Conservation (phyloP, 352 stramenopile genomes). For the Aphanomyces cochlioides region DNA sequence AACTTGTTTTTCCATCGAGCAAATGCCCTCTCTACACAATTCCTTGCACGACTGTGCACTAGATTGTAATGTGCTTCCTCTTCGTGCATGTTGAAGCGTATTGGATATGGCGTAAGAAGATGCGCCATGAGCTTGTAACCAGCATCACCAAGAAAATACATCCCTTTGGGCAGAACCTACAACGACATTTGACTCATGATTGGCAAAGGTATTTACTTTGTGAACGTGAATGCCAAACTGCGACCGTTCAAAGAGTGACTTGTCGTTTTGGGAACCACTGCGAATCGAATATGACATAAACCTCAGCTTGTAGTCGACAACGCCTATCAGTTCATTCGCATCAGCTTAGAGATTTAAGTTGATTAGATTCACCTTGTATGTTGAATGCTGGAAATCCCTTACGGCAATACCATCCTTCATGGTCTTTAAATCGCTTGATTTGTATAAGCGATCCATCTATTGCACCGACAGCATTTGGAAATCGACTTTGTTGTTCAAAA, state of each 20-base stretch:
- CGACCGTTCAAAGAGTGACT: not conserved
- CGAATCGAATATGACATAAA: constrained; percentile 2
- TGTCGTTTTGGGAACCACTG: not conserved
- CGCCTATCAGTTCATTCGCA: not conserved
- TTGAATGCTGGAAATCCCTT: constrained; percentile 3
- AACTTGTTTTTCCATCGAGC: constrained; percentile 1
- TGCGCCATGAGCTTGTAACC: not conserved
- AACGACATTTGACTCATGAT: not conserved
- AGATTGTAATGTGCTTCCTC: constrained; percentile 1
- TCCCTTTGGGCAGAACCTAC: not conserved
- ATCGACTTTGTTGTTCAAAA: not conserved
- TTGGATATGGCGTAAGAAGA: not conserved
- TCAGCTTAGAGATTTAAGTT: not conserved
- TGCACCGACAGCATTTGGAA: not conserved
- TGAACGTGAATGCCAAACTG: constrained; percentile 1
- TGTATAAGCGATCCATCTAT: not conserved
- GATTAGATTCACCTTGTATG: not conserved
- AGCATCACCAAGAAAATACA: not conserved
- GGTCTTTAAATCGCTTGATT: constrained; percentile 5
- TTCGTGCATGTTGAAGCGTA: not conserved
- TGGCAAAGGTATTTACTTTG: not conserved
- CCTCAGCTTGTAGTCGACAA: not conserved
- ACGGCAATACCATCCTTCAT: constrained; percentile 1
- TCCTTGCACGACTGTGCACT: not conserved
- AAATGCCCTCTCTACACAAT: constrained; percentile 1